Percentiles rank a stretch among this genome's conserved stretches.
Conservation (phyloP, 441 rosid genomes). For the Omphalea diandra region DNA sequence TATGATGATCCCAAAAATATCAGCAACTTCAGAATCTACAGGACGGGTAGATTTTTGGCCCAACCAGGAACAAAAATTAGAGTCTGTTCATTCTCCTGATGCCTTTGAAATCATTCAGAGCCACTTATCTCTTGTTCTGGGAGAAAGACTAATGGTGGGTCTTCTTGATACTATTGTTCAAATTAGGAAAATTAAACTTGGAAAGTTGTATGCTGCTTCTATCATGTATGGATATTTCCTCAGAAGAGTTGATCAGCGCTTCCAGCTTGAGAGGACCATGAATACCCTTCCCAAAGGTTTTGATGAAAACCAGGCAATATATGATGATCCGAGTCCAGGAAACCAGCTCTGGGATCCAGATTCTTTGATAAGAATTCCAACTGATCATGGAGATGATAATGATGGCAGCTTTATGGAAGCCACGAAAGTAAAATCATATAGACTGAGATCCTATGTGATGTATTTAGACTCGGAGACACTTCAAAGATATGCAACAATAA, state of each 20-base stretch:
- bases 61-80: slow-evolving; percentile 82
- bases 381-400: slow-evolving; percentile 38
- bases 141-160: slow-evolving; percentile 69
- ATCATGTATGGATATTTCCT: slow-evolving; percentile 88
- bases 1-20: slow-evolving; percentile 72
- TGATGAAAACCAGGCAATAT: slow-evolving; percentile 38
- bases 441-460: slow-evolving; percentile 74
- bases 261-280: slow-evolving; percentile 85
- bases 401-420: slow-evolving; percentile 30
- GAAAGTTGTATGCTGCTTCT: slow-evolving; percentile 90
- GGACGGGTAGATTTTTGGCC: slow-evolving; percentile 92
- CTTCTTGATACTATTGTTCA: slow-evolving; percentile 63
- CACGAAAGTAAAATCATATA: slow-evolving; percentile 39
- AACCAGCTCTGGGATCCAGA: slow-evolving; percentile 71
- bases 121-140: slow-evolving; percentile 73
- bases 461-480: slow-evolving; percentile 83
- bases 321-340: slow-evolving; percentile 43
- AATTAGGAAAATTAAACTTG: slow-evolving; percentile 85
- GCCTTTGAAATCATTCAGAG: slow-evolving; percentile 90
- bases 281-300: slow-evolving; percentile 69
- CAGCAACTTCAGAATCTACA: slow-evolving; percentile 61
- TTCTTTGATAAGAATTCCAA: slow-evolving; percentile 56
- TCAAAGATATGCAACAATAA: slow-evolving; percentile 82
- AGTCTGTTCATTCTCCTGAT: slow-evolving; percentile 82
- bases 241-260: slow-evolving; percentile 82